Percentiles rank a stretch among this genome's conserved stretches.
phyloP scores from a whole-genome alignment of 1,284 basidiomycete species.

The Pseudozyma tsukubaensis region DNA sequence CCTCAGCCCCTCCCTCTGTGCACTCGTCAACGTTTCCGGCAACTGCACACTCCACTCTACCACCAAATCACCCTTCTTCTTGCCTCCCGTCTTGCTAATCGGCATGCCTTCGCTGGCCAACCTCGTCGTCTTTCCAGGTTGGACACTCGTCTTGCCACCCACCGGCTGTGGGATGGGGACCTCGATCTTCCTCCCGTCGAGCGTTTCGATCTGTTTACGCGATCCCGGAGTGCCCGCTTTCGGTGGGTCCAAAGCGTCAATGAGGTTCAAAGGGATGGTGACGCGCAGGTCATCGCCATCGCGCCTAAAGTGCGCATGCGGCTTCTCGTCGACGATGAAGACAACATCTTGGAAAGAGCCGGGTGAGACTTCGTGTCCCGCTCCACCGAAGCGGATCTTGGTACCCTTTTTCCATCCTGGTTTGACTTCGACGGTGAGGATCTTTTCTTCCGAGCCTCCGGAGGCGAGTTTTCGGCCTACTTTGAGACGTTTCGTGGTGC shows the following conservation, averaged over 20 bases:
- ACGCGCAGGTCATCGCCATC: conserved; percentile 64
- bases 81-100: conserved; percentile 62
- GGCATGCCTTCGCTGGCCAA: conserved; percentile 67
- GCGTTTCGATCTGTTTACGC: conserved; percentile 49
- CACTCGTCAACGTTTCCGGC: conserved; percentile 54
- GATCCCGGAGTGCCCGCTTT: conserved; percentile 51
- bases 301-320: conserved; percentile 58
- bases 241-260: conserved; percentile 66
- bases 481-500: conserved; percentile 88
- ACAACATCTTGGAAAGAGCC: conserved; percentile 65
- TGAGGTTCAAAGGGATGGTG: conserved; percentile 53
- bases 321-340: conserved; percentile 68
- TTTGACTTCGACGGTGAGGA: conserved; percentile 72
- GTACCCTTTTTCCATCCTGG: conserved; percentile 68
- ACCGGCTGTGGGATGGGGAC: conserved; percentile 58
- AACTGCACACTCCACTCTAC: conserved; percentile 65
- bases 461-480: conserved; percentile 80
- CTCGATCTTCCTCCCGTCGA: conserved; percentile 62
- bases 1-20: conserved; percentile 56
- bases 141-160: conserved; percentile 51
- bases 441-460: conserved; percentile 86
- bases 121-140: conserved; percentile 61
- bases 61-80: conserved; percentile 64
- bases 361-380: conserved; percentile 64
- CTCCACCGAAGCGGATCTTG: conserved; percentile 65